Evolutionary conservation across 371 early-diverging fungal genomes (phyloP).

Genomic region (Rhizopus sp.): DNA sequence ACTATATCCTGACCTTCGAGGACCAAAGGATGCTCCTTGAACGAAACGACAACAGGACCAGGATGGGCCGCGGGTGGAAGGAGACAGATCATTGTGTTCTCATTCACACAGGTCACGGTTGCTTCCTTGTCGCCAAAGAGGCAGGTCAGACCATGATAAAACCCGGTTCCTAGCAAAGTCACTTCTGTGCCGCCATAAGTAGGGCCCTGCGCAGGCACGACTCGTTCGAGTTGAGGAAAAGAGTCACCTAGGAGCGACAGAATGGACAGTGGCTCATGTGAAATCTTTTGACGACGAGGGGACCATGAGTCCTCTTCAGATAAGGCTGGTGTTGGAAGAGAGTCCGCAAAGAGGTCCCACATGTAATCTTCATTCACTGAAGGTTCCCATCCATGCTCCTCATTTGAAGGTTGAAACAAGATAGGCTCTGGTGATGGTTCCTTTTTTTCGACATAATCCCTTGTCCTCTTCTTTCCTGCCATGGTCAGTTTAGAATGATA

Average conservation of each 20-base stretch:
- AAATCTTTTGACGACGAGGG: constrained; percentile 12
- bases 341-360: too few relatives aligned
- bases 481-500: constrained; percentile 19
- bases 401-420: too few relatives aligned
- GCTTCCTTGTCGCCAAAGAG: constrained; percentile 55
- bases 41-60: constrained; percentile 74
- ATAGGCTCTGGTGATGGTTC: too few relatives aligned
- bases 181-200: constrained; percentile 79
- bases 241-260: constrained; percentile 8
- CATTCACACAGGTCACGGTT: constrained; percentile 39
- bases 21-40: constrained; percentile 55
- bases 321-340: too few relatives aligned
- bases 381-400: too few relatives aligned
- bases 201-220: constrained; percentile 77
- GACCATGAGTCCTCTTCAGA: constrained; percentile 14
- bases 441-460: constrained; percentile 17
- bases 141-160: constrained; percentile 59
- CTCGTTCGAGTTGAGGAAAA: constrained; percentile 41
- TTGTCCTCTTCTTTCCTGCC: constrained; percentile 31
- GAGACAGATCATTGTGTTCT: constrained; percentile 71
- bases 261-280: background rate
- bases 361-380: too few relatives aligned
- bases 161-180: constrained; percentile 74
- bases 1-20: constrained; percentile 44
- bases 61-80: constrained; percentile 73